These are phyloP conservation scores for Penicillium canariense DNA, from an alignment of 495 filamentous ascomycete genomes.

Conservation along the genomic window DNA sequence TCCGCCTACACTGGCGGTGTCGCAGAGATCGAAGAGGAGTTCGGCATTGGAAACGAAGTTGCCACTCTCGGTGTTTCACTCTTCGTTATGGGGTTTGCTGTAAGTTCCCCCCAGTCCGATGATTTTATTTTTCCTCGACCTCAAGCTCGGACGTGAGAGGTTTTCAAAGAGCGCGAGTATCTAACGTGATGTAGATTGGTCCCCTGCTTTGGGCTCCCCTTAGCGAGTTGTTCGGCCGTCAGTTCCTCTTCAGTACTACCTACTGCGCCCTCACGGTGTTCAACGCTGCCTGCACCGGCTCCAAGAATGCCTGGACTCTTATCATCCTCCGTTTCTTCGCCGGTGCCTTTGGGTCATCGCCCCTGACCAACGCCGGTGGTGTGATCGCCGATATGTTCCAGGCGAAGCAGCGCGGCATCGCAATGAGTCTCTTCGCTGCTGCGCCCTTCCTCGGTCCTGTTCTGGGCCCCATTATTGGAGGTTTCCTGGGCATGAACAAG, in stretches of 20 bases:
- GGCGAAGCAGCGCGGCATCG: conserved; percentile 60
- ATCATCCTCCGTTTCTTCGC: conserved; percentile 77
- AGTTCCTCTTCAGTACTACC: conserved; percentile 64
- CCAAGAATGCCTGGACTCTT: conserved; percentile 62
- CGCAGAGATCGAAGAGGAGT: conserved; percentile 55
- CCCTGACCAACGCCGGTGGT: conserved; percentile 70
- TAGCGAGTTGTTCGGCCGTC: conserved; percentile 71
- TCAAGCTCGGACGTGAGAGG: too few species aligned
- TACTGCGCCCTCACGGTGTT: conserved; percentile 65
- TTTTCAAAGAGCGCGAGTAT: neutral
- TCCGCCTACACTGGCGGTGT: conserved; percentile 75
- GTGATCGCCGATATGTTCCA: conserved; percentile 75
- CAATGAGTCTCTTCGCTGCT: conserved; percentile 60
- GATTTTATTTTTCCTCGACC: too few species aligned
- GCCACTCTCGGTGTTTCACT: conserved; percentile 67
- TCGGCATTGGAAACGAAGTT: conserved; percentile 58
- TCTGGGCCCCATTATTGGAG: conserved; percentile 59
- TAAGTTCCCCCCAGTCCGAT: conserved; percentile 20
- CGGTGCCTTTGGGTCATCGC: conserved; percentile 73
- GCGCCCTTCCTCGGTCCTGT: conserved; percentile 71
- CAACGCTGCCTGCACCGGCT: conserved; percentile 61
- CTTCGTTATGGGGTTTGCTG: conserved; percentile 76
- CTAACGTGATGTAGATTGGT: conserved; percentile 20
- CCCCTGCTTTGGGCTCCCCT: conserved; percentile 66
- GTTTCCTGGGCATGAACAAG: conserved; percentile 55